Percentiles rank a stretch among this genome's conserved stretches.
Conservation (phyloP, 169 alveolate genomes). For the Ophryocystis elektroscirrha region DNA sequence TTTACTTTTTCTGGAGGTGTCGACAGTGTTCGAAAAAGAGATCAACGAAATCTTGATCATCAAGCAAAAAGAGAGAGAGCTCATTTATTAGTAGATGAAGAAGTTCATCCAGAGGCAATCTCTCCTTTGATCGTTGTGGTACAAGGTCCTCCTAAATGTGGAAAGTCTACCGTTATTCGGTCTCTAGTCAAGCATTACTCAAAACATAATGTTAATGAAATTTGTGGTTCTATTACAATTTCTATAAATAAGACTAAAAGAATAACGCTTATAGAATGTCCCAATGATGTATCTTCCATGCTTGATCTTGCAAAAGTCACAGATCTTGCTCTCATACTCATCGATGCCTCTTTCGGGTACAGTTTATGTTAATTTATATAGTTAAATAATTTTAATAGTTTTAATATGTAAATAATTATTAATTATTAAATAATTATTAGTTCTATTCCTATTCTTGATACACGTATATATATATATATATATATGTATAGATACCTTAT, state of each 20-base stretch:
- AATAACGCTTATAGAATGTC: conserved; percentile 81
- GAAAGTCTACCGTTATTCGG: conserved; percentile 86
- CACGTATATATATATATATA: no score
- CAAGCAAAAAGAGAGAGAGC: conserved; percentile 48
- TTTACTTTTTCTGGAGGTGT: conserved; percentile 71
- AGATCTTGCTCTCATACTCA: conserved; percentile 74
- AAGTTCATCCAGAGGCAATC: conserved; percentile 50
- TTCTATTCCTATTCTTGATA: no score
- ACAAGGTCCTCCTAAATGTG: conserved; percentile 76
- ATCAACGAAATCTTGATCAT: conserved; percentile 54
- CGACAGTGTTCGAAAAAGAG: conserved; percentile 54
- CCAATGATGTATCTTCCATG: conserved; percentile 76
- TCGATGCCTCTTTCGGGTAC: conserved; percentile 74
- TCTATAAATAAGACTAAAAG: conserved; percentile 75
- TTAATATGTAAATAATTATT: no score
- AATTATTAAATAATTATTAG: no score
- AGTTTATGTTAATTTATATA: neutral
- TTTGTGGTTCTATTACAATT: conserved; percentile 75
- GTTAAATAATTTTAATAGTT: no score
- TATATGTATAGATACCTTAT: no score
- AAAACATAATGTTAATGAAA: conserved; percentile 37
- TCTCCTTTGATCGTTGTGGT: conserved; percentile 69
- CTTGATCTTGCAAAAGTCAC: conserved; percentile 90
- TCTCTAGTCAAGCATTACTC: conserved; percentile 85
- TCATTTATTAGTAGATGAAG: conserved; percentile 43